These are phyloP conservation scores for Blastocystis sp. DNA, from an alignment of 352 stramenopile species.

Conservation along the genomic window DNA sequence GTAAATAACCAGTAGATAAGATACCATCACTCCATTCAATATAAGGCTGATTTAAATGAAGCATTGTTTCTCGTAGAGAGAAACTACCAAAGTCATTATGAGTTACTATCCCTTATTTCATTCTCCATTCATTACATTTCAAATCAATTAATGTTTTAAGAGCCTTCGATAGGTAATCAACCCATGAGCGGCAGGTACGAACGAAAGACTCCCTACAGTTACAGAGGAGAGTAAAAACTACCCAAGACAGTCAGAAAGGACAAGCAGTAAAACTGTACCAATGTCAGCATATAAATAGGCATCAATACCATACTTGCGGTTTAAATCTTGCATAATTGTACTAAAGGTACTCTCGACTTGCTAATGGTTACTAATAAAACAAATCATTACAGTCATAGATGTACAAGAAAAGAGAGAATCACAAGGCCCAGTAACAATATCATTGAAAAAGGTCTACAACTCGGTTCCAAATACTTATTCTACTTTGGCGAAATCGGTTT, in stretches of 20 bases:
- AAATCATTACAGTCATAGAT: background rate
- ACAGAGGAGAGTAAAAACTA: background rate
- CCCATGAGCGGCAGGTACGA: background rate
- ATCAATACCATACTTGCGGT: slow-evolving; percentile 46
- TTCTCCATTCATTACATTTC: slow-evolving; percentile 9
- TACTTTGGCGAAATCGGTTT: slow-evolving; percentile 53
- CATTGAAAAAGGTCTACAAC: slow-evolving; percentile 52
- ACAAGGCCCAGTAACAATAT: slow-evolving; percentile 14
- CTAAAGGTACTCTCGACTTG: background rate
- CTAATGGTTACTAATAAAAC: background rate
- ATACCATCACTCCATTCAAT: slow-evolving; percentile 65
- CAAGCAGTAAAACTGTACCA: slow-evolving; percentile 42
- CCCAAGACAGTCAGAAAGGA: slow-evolving; percentile 58
- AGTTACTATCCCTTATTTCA: background rate
- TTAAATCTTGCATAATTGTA: background rate
- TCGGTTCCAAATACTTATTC: background rate
- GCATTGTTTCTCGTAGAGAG: slow-evolving; percentile 51
- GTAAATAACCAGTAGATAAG: slow-evolving; percentile 43
- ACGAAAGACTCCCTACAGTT: slow-evolving; percentile 14
- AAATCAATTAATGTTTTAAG: slow-evolving; percentile 38
- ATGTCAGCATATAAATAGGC: slow-evolving; percentile 55
- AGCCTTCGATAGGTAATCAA: slow-evolving; percentile 45
- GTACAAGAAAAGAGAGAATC: slow-evolving; percentile 2
- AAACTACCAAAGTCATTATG: slow-evolving; percentile 49
- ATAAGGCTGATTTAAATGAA: slow-evolving; percentile 37